These are phyloP conservation scores for Aspergillus pseudoterreus DNA, from an alignment of 2,329 filamentous ascomycete genomes.

Conservation along the genomic window DNA sequence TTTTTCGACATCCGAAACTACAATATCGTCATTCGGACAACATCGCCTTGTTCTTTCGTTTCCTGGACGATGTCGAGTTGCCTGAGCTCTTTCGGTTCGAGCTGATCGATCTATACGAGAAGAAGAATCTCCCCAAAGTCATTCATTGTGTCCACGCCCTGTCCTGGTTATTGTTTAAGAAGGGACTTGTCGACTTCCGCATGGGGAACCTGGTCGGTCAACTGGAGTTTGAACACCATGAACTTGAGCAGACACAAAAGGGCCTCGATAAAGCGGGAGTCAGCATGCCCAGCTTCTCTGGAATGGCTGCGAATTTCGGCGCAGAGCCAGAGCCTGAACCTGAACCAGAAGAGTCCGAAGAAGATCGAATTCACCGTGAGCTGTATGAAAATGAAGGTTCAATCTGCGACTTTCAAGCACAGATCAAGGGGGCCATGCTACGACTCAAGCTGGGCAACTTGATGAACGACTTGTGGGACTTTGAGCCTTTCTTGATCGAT, in stretches of 20 bases:
- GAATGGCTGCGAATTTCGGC: constrained; percentile 94
- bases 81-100: constrained; percentile 97
- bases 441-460: constrained; percentile 72
- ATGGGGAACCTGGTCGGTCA: constrained; percentile 97
- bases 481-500: constrained; percentile 72
- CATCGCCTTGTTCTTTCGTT: constrained; percentile 92
- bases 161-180: constrained; percentile 94
- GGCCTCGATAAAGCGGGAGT: constrained; percentile 92
- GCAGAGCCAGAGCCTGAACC: constrained; percentile 76
- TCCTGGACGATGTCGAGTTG: constrained; percentile 84
- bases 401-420: constrained; percentile 79
- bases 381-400: constrained; percentile 69
- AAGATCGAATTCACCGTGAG: constrained; percentile 81
- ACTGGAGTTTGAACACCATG: constrained; percentile 95
- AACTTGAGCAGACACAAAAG: constrained; percentile 94
- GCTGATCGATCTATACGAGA: constrained; percentile 95
- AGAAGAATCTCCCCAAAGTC: constrained; percentile 98
- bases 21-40: constrained; percentile 98
- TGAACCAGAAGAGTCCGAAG: constrained; percentile 77
- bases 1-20: constrained; percentile 79
- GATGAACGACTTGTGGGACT: constrained; percentile 89
- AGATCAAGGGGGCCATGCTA: constrained; percentile 75
- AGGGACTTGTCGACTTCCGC: constrained; percentile 90
- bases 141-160: constrained; percentile 98
- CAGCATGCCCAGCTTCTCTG: constrained; percentile 96